Percentiles rank a stretch among this genome's conserved stretches.
phyloP scores from a whole-genome alignment of 1,284 basidiomycete genomes.

The Rhizoctonia solani region DNA sequence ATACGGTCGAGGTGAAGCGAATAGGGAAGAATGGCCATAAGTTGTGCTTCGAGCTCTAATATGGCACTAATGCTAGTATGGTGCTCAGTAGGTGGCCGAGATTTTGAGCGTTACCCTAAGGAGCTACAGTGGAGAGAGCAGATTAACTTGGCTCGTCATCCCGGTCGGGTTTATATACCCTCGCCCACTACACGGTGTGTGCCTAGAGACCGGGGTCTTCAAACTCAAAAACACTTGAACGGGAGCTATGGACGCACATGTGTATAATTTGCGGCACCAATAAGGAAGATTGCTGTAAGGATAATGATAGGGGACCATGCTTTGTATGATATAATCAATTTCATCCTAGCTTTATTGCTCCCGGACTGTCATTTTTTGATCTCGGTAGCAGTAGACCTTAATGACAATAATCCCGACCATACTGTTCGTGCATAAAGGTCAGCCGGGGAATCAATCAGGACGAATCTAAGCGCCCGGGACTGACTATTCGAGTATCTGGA shows the following conservation, averaged over 20 bases:
- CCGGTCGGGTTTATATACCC: too few species aligned
- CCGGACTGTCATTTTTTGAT: slow-evolving; percentile 11
- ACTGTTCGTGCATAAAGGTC: background rate
- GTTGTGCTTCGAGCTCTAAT: background rate
- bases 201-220: background rate
- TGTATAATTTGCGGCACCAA: background rate
- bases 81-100: background rate
- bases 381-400: slow-evolving; percentile 19
- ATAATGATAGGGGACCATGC: background rate
- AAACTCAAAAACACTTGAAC: background rate
- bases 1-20: slow-evolving; percentile 4
- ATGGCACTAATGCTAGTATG: background rate
- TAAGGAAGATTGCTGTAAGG: background rate
- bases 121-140: too few species aligned
- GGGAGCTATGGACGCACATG: slow-evolving; percentile 18
- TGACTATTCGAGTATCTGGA: background rate
- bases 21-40: slow-evolving; percentile 20
- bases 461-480: background rate
- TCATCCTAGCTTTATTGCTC: slow-evolving; percentile 29
- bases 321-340: slow-evolving; percentile 3
- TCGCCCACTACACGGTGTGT: background rate
- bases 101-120: too few species aligned
- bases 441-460: background rate
- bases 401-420: background rate
- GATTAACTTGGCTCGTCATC: too few species aligned